Evolutionary conservation across 805 yeast genomes (phyloP), one percentile per base, ranked within the genome.

Genomic region (Pichia phayaonensis): DNA sequence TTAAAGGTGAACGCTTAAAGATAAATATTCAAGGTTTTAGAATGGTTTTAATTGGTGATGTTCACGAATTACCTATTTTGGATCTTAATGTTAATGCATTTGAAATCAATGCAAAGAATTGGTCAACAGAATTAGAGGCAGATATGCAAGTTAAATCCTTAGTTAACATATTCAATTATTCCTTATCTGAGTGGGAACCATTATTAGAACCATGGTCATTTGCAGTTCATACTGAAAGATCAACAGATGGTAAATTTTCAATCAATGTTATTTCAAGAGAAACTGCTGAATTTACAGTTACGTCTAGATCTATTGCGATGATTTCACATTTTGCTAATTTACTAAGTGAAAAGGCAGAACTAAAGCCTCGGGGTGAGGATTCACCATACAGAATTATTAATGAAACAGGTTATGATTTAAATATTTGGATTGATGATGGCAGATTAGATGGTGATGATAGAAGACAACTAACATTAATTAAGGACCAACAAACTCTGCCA

Each of bases 181-280:
- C 97, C 0, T 80, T 86, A 54, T 90, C 97, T 3, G 78, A 89
- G 0, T 90, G 99, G 98, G 98, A 94, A 60, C 97, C 99, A 0
- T 70, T 94, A 44, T 65, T 94, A 46, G 99, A 94, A 61, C 84
- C 92, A 0, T 86, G 96, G 86, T 83, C 88, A 8, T 72, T 92
- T 46, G 81, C 88, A 0, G 67, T 87, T 13, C 88, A 86, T 62
- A 79, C 85, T 2, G 72, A 86, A 1, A 78, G 76, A 48, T 67
- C 68, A 0, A 52, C 61, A 0, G 72, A 71, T 15, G 75, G 80
- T 0, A 73, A 74, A 7, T 59, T 84, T 3, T 62, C 75, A 36
- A 72, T 92, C 43, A 90, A 88, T 59, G 69, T 94, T 7, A 77
- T 79, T n/a, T 84, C 97, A 0, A 72, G 88, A 52, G 78, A 85